Conservation (phyloP, 2,329 filamentous ascomycete species). For the Aplosporella prunicola region DNA sequence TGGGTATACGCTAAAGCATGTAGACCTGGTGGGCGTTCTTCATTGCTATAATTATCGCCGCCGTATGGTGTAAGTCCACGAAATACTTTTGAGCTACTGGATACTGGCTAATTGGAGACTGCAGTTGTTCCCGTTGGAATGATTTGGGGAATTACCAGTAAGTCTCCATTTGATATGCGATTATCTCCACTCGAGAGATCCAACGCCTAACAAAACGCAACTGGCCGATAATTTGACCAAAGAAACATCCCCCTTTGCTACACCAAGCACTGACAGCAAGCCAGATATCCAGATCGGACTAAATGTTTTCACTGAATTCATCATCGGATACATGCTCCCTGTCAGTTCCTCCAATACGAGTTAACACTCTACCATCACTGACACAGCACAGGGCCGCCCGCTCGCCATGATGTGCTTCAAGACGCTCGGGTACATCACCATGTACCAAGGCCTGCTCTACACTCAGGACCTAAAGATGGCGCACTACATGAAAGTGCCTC, state of each 20-base stretch:
- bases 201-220: too few relatives aligned
- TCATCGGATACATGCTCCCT: constrained; percentile 62
- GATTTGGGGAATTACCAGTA: constrained; percentile 11
- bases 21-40: constrained; percentile 65
- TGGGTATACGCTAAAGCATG: constrained; percentile 27
- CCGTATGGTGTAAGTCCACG: too few relatives aligned
- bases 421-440: constrained; percentile 19
- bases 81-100: too few relatives aligned
- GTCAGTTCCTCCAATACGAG: too few relatives aligned
- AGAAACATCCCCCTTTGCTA: too few relatives aligned
- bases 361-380: too few relatives aligned
- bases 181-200: too few relatives aligned
- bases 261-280: too few relatives aligned
- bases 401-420: constrained; percentile 54
- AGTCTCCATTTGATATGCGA: too few relatives aligned
- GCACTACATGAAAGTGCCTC: constrained; percentile 42
- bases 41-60: constrained; percentile 54
- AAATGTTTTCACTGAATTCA: constrained; percentile 46
- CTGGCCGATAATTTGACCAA: too few relatives aligned
- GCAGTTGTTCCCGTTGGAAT: constrained; percentile 18
- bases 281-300: not conserved
- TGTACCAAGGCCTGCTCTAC: constrained; percentile 13
- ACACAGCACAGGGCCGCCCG: constrained; percentile 58
- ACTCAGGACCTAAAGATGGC: constrained; percentile 8
- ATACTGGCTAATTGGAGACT: too few relatives aligned